Base-by-base conservation (phyloP, 768 basidiomycete species). In the Boletus subparvulus region DNA sequence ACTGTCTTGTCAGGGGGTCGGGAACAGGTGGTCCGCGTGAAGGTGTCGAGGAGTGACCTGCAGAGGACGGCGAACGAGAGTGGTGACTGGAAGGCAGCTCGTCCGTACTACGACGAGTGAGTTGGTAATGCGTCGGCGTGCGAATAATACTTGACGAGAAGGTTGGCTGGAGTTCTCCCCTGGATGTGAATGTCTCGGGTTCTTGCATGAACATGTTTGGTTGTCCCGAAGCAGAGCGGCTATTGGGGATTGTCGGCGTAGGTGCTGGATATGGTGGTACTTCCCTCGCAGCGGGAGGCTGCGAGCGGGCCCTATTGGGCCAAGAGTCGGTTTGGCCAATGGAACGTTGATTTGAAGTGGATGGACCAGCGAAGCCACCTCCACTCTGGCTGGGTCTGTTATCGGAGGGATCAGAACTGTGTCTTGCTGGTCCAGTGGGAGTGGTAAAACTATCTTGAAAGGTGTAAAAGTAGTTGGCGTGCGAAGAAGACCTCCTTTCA, bases 131-230 rank as follows among this genome's bases (percentile, higher is more conserved):
- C 6, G 78, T 77, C 2, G 88, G 88, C 4, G 83, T 87, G 47
- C 88, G 85, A 33, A 90, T 75, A 67, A 88, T 85, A 52, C 75
- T 82, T n/a, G 81, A 64, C 2, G 85, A 85, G 62, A 90, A 91
- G 1, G 89, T 89, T 1, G 86, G 77, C 43, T 83, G 81, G 17
- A 89, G 80, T 14, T 83, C 80, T 19, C 67, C 73, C 54, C 73
- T 75, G 7, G 80, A 66, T 0, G 80, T 86, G 62, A 79, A 88
- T 4, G 77, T 75, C 52, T 82, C 79, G 1, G 70, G 71, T 50
- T 73, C 67, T 35, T 62, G 61, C 11, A 63, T 63, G 50, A 68
- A 59, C 24, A 50, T 0, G 13, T 55, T 13, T 17, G 57, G 66
- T 19, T 62, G 61, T 14, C 6, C 44, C 40, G 62, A 61, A 19